phyloP scores from a whole-genome alignment of 2,329 filamentous ascomycete species.

The Cephalotrichum gorgonifer region DNA sequence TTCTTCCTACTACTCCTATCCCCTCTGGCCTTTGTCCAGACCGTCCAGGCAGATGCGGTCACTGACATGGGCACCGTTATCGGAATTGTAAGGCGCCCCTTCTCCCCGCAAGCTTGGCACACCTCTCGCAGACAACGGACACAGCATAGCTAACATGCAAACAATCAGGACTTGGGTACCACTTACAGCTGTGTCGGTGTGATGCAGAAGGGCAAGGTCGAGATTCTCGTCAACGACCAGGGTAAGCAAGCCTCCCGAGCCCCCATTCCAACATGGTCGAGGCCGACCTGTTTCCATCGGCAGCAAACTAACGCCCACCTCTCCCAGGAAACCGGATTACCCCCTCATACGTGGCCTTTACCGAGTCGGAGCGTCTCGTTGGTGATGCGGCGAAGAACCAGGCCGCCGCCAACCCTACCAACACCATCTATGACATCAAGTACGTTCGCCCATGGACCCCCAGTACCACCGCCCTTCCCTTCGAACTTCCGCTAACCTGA shows the following conservation, averaged over 20 bases:
- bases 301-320: neutral
- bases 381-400: constrained; percentile 98
- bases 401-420: constrained; percentile 66
- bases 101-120: neutral
- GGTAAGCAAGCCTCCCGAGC: neutral
- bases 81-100: constrained; percentile 58
- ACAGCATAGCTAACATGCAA: constrained; percentile 11
- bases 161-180: constrained; percentile 64
- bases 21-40: constrained; percentile 74
- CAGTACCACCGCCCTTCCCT: neutral
- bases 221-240: constrained; percentile 94
- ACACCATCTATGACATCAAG: constrained; percentile 78
- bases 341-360: constrained; percentile 91
- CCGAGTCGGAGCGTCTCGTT: constrained; percentile 91
- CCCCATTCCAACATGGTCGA: neutral
- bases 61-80: constrained; percentile 83
- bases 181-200: constrained; percentile 88
- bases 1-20: constrained; percentile 87
- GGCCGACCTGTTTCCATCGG: neutral
- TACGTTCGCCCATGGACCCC: constrained; percentile 34
- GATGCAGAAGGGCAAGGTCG: constrained; percentile 90
- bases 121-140: neutral
- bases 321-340: constrained; percentile 81
- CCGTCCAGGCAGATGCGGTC: constrained; percentile 61
- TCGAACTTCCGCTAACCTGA: constrained; percentile 11